Base-by-base conservation (phyloP, 2,329 filamentous ascomycete species). In the Cadophora malorum region DNA sequence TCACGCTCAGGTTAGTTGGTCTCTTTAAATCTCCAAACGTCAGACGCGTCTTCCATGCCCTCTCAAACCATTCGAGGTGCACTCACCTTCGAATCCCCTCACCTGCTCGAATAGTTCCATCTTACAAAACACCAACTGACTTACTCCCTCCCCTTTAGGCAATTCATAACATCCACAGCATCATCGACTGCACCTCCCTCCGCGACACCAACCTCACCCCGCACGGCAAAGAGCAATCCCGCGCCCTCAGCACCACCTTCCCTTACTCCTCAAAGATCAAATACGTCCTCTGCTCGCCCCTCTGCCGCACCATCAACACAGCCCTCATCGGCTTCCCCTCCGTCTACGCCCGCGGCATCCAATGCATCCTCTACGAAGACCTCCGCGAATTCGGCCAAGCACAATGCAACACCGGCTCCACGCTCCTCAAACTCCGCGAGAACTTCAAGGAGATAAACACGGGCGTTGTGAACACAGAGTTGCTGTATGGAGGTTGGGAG, bases 251-350 rank as follows among this genome's bases (percentile, higher is more conserved):
- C 1, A 6, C 28, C 23, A 38, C 25, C 14, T 70, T 69, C 38
- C 65, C 58, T 5, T 25, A 41, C 31, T 85, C 83, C 0, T 87
- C 90, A 72, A 61, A 61, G 0, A 58, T 69, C 41, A 65, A 53
- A 14, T 49, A 62, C n/a, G 47, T 67, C 12, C 35, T 69, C 12
- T 60, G 25, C 33, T 69, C 67, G 7, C 67, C 69, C 7, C 50
- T 67, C 19, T n/a, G 25, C 4, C 64, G 69, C 4, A 59, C 45
- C 3, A 41, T 66, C 7, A 31, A 69, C 21, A 70, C 69, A 1
- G 25, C 63, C 0, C 28, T 67, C 10, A 8, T 23, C 14, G 60
- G 35, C 7, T 68, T 69, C 50, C 33, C 19, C 19, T n/a, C 50
- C 28, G 19, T 63, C n/a, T 23, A 33, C n/a, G 23, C 19, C 25